Base-by-base conservation (phyloP, 2,329 filamentous ascomycete genomes). In the Ophiostoma triangulosporum region DNA sequence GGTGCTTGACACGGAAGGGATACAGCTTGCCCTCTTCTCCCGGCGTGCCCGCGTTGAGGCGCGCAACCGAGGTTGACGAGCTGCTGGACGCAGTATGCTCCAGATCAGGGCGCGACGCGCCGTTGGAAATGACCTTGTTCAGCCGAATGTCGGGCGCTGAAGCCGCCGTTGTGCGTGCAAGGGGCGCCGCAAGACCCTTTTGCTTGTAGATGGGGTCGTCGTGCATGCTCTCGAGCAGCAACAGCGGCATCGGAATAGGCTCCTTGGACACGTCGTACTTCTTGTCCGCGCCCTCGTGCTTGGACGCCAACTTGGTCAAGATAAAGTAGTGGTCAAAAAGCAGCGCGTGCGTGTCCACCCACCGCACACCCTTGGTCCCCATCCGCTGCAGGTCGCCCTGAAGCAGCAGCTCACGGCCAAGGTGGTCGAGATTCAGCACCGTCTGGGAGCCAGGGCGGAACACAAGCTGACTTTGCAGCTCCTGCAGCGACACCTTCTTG, bases 251-350 rank as follows among this genome's bases (percentile, higher is more conserved):
- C 0, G 93, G 93, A 58, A 98, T 96, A 6, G 86, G 88, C 73
- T 95, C 76, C 66, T 94, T 90, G 1, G 90, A 96, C 31, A 98
- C 91, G 66, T 98, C 93, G 61, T 93, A 98, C 61, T 87, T 88
- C 68, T 85, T 93, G 52, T 84, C 77, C n/a, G 78, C 78, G 48
- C 78, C 80, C 45, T 80, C 76, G 45, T 82, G 79, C 62, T 89
- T 88, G 46, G 81, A 73, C 11, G 77, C 74, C 7, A 88, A 76
- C 71, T 98, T 98, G 36, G 93, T 86, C 45, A 98, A 71, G 32
- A 98, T 90, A 35, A 98, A 76, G 66, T 96, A 98, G 68, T 98
- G 90, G 63, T 98, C 94, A 64, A 98, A 97, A 0, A 98, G 76
- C 46, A 98, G 77, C 2, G 88, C 89, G 65, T 96, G 89, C 0